phyloP scores from a whole-genome alignment of 768 basidiomycete species.

The Boletus insuetus region DNA sequence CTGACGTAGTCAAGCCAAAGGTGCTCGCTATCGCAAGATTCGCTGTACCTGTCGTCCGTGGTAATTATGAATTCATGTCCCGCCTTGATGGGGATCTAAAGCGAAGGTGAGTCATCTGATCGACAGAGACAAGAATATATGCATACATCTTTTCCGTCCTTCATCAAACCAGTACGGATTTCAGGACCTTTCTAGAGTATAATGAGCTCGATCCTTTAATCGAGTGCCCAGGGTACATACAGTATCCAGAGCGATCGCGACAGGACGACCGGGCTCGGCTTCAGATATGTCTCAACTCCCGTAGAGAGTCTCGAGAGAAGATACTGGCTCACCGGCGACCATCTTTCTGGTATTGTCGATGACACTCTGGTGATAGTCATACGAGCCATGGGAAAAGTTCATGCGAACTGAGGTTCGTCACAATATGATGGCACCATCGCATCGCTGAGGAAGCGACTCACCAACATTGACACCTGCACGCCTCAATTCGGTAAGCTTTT shows the following conservation, averaged over 20 bases:
- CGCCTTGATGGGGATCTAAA: slow-evolving; percentile 75
- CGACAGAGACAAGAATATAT: slow-evolving; percentile 7
- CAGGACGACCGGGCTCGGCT: slow-evolving; percentile 77
- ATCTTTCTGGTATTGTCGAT: slow-evolving; percentile 95
- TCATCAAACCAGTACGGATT: slow-evolving; percentile 95
- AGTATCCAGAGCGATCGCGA: slow-evolving; percentile 97
- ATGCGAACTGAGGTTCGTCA: slow-evolving; percentile 73
- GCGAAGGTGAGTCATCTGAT: slow-evolving; percentile 2
- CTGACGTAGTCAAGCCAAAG: slow-evolving; percentile 94
- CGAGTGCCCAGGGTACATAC: slow-evolving; percentile 42
- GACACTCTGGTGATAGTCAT: slow-evolving; percentile 98
- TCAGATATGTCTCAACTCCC: slow-evolving; percentile 3
- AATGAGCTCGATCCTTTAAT: slow-evolving; percentile 4
- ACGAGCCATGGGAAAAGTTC: slow-evolving; percentile 99
- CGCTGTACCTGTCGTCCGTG: slow-evolving; percentile 77
- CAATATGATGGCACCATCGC: slow-evolving; percentile 3
- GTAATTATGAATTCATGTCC: slow-evolving; percentile 94
- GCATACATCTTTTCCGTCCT: slow-evolving; percentile 80
- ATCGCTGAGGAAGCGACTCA: slow-evolving; percentile 40
- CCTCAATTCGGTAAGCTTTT: slow-evolving; percentile 81
- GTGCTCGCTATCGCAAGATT: slow-evolving; percentile 76
- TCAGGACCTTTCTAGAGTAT: slow-evolving; percentile 90
- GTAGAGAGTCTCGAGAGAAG: background rate
- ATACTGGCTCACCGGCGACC: slow-evolving; percentile 57
- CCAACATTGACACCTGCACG: slow-evolving; percentile 97